Evolutionary conservation across 1,284 basidiomycete genomes (phyloP), one percentile per base, ranked within the genome.

Genomic region (Termitomyces sp.): DNA sequence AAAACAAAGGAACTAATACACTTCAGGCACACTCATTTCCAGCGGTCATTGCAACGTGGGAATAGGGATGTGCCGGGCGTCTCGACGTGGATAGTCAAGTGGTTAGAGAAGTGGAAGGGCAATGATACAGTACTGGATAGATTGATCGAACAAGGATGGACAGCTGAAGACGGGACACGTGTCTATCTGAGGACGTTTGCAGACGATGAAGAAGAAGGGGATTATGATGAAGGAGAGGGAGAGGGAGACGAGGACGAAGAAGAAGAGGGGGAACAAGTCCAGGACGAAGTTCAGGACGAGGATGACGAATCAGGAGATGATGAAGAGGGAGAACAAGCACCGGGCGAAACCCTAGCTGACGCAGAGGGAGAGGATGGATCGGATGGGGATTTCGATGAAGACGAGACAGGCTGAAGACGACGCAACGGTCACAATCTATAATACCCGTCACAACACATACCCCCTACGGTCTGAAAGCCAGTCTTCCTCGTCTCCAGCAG

Each of bases 91-190:
- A 54, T 67, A 19, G 65, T 73, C 2, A 60, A 62, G 34, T 71
- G 69, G 71, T 62, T 57, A 41, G 62, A 67, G 49, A 57, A 61
- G 34, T 52, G 59, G 50, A 65, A 60, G 19, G 64, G 65, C 6
- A 52, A 50, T 30, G 73, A 74, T 50, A 21, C 28, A 13, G 62
- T 66, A 11, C 53, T 74, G 5, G 72, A 74, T 54, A 47, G 51
- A 16, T 60, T 75, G 31, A 66, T 74, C 10, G 57, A 65, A n/a
- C 37, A 53, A 4, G 71, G 72, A 16, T 65, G 61, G 46, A 35
- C 33, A 21, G 49, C 46, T 18, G 41, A 55, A 34, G 50, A 57
- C 16, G 55, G 58, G 30, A 47, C 42, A 16, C 61, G 52, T 18
- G 58, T 70, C 7, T 51, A 56, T 18, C 57, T 68, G 19, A 62